Percentiles rank a stretch among this genome's conserved stretches.
Evolutionary conservation across 192 early-diverging fungal genomes (phyloP).

Genomic region (Gonapodya prolifera): DNA sequence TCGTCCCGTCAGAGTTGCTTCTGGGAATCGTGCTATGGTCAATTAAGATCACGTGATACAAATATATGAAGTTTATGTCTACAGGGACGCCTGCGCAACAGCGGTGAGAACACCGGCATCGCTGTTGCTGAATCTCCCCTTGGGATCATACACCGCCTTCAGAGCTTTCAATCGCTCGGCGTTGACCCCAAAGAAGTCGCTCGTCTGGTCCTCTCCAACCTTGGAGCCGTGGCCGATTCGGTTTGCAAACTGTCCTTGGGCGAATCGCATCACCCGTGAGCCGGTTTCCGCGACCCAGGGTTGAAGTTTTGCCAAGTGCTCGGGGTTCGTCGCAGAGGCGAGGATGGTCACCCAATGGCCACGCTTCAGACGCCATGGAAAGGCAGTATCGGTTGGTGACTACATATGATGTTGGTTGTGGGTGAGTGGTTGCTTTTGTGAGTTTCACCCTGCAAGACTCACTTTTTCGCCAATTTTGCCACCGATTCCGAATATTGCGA

Average conservation of each 20-base stretch:
- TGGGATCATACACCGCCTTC: not conserved
- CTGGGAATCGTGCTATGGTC: not conserved
- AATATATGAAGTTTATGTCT: not conserved
- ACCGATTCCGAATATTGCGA: not conserved
- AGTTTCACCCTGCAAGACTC: not conserved
- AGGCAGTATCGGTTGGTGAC: not conserved
- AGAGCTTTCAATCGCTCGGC: not conserved
- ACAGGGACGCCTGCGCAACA: not conserved
- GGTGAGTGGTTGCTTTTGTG: no score
- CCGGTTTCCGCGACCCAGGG: constrained; percentile 1
- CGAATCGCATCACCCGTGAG: not conserved
- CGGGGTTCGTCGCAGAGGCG: not conserved
- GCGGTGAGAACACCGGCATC: not conserved
- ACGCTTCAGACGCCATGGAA: constrained; percentile 1
- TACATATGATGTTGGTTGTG: not conserved
- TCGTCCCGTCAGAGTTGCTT: not conserved
- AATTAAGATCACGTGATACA: not conserved
- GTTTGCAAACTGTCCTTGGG: constrained; percentile 1
- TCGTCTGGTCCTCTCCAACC: not conserved
- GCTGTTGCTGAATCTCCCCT: not conserved
- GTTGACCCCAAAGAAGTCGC: not conserved
- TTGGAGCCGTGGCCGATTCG: not conserved
- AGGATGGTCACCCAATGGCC: not conserved
- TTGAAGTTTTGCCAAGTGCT: not conserved
- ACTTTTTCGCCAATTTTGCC: constrained; percentile 1